Conservation (phyloP, 176 grass and related monocot species). For the Tuctoria greenei region DNA sequence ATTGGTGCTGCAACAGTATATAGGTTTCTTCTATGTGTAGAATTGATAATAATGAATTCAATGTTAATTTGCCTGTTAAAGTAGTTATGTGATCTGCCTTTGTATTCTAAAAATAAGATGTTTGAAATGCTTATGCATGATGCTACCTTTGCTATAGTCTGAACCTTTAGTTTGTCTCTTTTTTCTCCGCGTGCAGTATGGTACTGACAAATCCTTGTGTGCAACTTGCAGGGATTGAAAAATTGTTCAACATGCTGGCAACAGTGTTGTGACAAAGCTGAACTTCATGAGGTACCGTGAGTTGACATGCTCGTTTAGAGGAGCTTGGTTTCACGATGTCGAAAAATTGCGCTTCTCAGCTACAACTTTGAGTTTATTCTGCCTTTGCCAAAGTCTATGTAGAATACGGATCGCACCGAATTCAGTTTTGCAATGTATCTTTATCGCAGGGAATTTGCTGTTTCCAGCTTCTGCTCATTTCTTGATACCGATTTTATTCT, state of each 20-base stretch:
- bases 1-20: neutral
- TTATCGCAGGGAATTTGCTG: neutral
- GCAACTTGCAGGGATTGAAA: slow-evolving; percentile 48
- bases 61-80: neutral
- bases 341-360: neutral
- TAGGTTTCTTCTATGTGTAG: neutral
- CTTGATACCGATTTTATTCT: neutral
- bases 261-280: neutral
- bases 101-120: neutral
- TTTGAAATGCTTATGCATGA: neutral
- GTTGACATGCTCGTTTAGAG: neutral
- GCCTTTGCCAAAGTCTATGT: slow-evolving; percentile 12
- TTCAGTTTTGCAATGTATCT: slow-evolving; percentile 27
- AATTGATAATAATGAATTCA: neutral
- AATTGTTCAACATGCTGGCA: slow-evolving; percentile 9
- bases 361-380: neutral
- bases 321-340: neutral
- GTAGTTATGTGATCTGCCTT: neutral
- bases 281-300: slow-evolving; percentile 21
- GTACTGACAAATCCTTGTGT: slow-evolving; percentile 17
- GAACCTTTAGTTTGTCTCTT: neutral
- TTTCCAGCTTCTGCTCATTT: neutral
- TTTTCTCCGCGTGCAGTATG: neutral
- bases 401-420: neutral
- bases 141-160: neutral